Base-by-base conservation (phyloP, 2,329 filamentous ascomycete species). In the Hymenoscyphus albidus region DNA sequence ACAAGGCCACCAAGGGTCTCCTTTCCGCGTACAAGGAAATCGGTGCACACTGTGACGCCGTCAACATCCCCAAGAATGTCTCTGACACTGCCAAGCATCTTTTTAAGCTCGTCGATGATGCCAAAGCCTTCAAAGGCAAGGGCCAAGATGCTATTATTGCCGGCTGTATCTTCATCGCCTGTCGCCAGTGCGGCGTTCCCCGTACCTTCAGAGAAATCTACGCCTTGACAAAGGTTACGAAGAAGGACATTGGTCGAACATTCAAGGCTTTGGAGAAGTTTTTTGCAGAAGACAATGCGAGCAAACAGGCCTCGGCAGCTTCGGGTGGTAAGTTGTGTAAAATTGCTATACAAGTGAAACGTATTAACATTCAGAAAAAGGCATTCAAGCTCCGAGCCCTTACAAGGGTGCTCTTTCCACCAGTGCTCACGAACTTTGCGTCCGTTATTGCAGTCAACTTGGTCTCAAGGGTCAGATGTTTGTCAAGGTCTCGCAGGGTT, bases 161-260 rank as follows among this genome's bases (percentile, higher is more conserved):
- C 5, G 93, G 93, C 6, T 97, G 93, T 79, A 95, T 99, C 78
- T 98, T 99, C 81, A 94, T 99, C 72, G 93, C 95, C 51, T 98
- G 94, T 77, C 92, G 95, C 56, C 92, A 97, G 78, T 90, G 92
- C 74, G 86, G 88, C 67, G 89, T 93, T 38, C 89, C 91, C 4
- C 90, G 95, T 70, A 96, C 93, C 3, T 99, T 99, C 80, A 88
- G 91, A 59, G 96, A 99, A 77, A 95, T 99, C 73, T 96, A 91
- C 79, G 89, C 92, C 67, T 83, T 98, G 76, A 99, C 95, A 9
- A 92, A 91, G 71, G 94, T 99, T 35, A 89, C 90, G 66, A 97
- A 98, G 82, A 98, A 98, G 80, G 96, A 99, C 75, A 97, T 99
- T 68, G 95, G 95, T 27, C 84, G 93, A 64, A 94, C 94, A 31